phyloP scores from a whole-genome alignment of 768 basidiomycete species.

The Collybia sordida region DNA sequence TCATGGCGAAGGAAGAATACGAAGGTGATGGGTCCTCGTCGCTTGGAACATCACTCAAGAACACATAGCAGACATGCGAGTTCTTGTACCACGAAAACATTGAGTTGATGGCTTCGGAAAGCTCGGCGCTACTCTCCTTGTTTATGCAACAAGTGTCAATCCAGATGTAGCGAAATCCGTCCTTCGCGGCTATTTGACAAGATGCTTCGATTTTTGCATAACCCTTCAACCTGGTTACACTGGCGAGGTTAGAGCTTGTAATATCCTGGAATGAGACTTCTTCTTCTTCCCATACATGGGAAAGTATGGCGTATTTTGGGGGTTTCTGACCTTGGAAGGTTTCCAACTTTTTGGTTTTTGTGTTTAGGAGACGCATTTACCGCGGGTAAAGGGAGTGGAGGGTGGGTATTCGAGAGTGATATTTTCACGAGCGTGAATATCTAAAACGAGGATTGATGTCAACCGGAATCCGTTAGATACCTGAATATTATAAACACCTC shows the following conservation, averaged over 20 bases:
- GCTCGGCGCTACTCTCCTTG: conserved; percentile 1
- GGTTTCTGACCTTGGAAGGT: too few relatives aligned
- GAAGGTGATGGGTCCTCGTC: neutral
- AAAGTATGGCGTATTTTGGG: neutral
- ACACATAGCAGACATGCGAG: neutral
- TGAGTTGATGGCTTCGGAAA: neutral
- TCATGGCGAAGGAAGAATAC: conserved; percentile 7
- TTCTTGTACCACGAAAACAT: neutral
- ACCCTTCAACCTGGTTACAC: neutral
- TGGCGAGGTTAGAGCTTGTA: neutral
- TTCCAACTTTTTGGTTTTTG: too few relatives aligned
- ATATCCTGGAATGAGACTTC: neutral
- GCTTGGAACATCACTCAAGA: neutral
- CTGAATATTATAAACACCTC: too few relatives aligned
- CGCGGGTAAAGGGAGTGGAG: too few relatives aligned
- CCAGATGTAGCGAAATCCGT: neutral
- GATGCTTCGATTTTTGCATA: neutral
- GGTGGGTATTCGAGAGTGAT: too few relatives aligned
- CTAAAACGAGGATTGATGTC: too few relatives aligned
- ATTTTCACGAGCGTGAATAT: too few relatives aligned
- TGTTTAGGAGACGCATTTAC: too few relatives aligned
- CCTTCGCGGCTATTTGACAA: neutral
- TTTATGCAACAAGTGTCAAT: neutral
- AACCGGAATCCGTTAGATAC: too few relatives aligned
- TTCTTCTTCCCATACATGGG: neutral